Conservation (phyloP, 1,139 yeast genomes). For the Suhomyces ambrosiae region DNA sequence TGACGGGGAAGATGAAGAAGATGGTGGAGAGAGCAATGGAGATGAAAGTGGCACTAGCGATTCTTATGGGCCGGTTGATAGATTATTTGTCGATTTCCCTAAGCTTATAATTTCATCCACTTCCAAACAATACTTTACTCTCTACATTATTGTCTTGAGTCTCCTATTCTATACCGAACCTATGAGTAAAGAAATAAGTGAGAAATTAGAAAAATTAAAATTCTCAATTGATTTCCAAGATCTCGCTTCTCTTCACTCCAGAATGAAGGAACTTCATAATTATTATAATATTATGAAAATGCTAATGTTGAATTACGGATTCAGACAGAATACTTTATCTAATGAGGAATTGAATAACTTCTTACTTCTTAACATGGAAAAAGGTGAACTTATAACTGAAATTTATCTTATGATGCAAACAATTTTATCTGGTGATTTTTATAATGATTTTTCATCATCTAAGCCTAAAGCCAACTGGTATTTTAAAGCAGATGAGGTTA, state of each 20-base stretch:
- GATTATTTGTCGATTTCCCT: conserved; percentile 44
- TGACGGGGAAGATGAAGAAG: conserved; percentile 8
- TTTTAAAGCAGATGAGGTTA: conserved; percentile 55
- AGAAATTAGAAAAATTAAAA: conserved; percentile 42
- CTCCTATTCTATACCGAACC: conserved; percentile 48
- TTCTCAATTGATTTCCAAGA: conserved; percentile 49
- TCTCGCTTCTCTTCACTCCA: conserved; percentile 30
- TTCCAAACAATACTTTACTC: conserved; percentile 44
- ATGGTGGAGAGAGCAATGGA: conserved; percentile 6
- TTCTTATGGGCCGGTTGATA: conserved; percentile 14
- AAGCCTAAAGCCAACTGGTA: conserved; percentile 52
- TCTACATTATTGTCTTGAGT: conserved; percentile 38
- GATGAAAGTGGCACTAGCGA: conserved; percentile 5
- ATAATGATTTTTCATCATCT: conserved; percentile 20
- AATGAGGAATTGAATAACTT: conserved; percentile 44
- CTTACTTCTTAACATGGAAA: conserved; percentile 30
- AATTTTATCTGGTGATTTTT: conserved; percentile 41
- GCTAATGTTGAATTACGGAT: conserved; percentile 37
- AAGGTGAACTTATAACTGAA: conserved; percentile 35
- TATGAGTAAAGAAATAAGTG: conserved; percentile 35
- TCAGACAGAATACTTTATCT: conserved; percentile 35
- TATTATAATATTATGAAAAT: conserved; percentile 27
- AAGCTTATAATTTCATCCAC: conserved; percentile 43
- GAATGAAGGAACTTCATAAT: conserved; percentile 31
- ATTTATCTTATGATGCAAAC: conserved; percentile 43